Base-by-base conservation (phyloP, 805 yeast species). In the Yarrowia divulgata region DNA sequence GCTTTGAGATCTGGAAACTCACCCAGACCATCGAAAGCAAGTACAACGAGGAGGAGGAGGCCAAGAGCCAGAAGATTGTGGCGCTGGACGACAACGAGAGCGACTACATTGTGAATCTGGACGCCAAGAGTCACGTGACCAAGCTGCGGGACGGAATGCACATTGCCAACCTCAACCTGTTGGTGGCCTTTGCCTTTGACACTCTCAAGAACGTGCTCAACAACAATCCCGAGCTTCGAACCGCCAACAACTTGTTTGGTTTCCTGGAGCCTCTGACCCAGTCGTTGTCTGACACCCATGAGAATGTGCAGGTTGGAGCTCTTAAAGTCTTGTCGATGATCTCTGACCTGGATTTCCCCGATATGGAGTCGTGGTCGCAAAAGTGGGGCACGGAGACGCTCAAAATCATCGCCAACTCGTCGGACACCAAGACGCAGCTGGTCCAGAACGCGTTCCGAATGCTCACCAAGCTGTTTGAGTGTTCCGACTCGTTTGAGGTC, bases 391-490 rank as follows among this genome's bases (percentile, higher is more conserved):
- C 73, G 1, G 72, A 77, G 19, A 74, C 80, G 0, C 73, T 80
- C 43, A 85, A 80, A 16, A 82, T 93, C 29, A 83, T 94, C 50
- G 88, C 88, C 75, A 90, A 90, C 72, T 85, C 89, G 63, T 93
- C 97, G 6, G 81, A 88, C 0, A 92, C 97, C 0, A 87, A 88
- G 68, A 84, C 88, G 42, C 97, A 91, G 68, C 75, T 94, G 14
- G 89, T 92, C 74, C 98, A 94, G 77, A 84, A 90, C 16, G 85
- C 93, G 70, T 82, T 93, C 76, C 88, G 88, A 73, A 90, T 88
- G 72, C 78, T 95, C 68, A 85, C 97, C 8, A 81, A 90, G 1
- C 83, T 91, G 19, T 82, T 94, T 55, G 86, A 94, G 73, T 88
- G 89, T 73, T 88, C 87, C 74, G 84, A 85, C 5, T 88, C 88